Conservation (phyloP, 1,284 basidiomycete genomes). For the Lentinula novae-zelandiae region DNA sequence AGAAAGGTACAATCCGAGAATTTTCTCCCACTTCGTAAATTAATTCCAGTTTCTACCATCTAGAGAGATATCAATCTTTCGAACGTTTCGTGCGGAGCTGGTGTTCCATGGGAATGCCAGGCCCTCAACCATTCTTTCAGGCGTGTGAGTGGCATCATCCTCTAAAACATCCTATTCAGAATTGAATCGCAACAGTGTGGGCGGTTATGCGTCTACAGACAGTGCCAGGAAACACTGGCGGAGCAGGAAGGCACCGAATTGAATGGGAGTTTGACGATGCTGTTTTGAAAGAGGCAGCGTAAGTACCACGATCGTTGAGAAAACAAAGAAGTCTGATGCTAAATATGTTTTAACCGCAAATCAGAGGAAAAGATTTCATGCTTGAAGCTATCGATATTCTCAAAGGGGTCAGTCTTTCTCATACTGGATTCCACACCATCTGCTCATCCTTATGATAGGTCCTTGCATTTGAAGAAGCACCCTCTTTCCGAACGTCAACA, state of each 20-base stretch:
- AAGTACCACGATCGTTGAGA: slow-evolving; percentile 31
- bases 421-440: slow-evolving; percentile 14
- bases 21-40: slow-evolving; percentile 3
- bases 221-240: slow-evolving; percentile 67
- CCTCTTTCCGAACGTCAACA: slow-evolving; percentile 39
- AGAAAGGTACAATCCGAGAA: slow-evolving; percentile 35
- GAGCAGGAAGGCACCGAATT: slow-evolving; percentile 61
- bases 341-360: slow-evolving; percentile 14
- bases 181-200: slow-evolving; percentile 44
- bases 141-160: slow-evolving; percentile 29
- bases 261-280: slow-evolving; percentile 83
- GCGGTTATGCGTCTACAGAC: slow-evolving; percentile 70
- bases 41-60: slow-evolving; percentile 20
- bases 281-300: slow-evolving; percentile 81
- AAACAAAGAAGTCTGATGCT: slow-evolving; percentile 2
- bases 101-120: slow-evolving; percentile 79
- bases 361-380: slow-evolving; percentile 81
- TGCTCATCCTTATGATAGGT: slow-evolving; percentile 35
- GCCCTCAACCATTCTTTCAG: slow-evolving; percentile 77
- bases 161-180: slow-evolving; percentile 1
- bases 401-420: slow-evolving; percentile 64
- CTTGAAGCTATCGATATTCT: slow-evolving; percentile 75
- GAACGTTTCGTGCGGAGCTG: slow-evolving; percentile 68
- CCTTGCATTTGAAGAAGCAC: slow-evolving; percentile 62
- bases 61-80: slow-evolving; percentile 65